Base-by-base conservation (phyloP, 179 eudicot species). In the Beta macrorhiza region DNA sequence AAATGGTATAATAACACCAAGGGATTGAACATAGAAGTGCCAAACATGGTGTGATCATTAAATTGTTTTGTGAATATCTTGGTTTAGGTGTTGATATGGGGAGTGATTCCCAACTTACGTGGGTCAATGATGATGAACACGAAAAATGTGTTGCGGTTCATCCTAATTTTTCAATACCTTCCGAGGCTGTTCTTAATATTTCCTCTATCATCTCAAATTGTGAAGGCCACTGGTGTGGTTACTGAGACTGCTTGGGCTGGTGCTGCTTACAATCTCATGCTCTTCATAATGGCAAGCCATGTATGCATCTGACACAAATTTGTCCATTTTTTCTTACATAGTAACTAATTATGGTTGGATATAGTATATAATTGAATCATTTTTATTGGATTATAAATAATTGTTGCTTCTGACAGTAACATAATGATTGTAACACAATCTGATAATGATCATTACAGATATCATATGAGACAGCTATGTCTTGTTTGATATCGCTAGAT, bases 171-270 rank as follows among this genome's bases (percentile, higher is more conserved):
- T 68, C 90, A 87, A 71, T 85, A 85, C 74, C 15, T 87, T 19
- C 87, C 87, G 7, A 78, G 90, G 67, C 79, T 87, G 4, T 73
- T 72, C 72, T 71, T 87, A 16, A 87, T 87, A 68, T 83, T 87
- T 79, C 90, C 90, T 0, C 78, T 87, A 25, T 83, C 86, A 17
- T 81, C 88, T 12, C 87, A 85, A 83, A 85, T 88, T 62, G 85
- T 85, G 5, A 85, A 83, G 72, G 81, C 90, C 47, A 85, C 86
- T 53, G 90, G 90, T 44, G 90, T 85, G 17, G 88, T 85, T 37
- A 85, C 88, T 63, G 85, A 88, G 82, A 88, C 88, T 79, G 90
- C 90, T 5, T 88, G 90, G 90, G 88, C 88, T 79, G 90, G 90
- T 49, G 90, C 88, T 49, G 90, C 88, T 44, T 88, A 88, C 53